These are phyloP conservation scores for Rhodosporidiobolus odoratus DNA, from an alignment of 768 basidiomycete genomes.

Conservation along the genomic window DNA sequence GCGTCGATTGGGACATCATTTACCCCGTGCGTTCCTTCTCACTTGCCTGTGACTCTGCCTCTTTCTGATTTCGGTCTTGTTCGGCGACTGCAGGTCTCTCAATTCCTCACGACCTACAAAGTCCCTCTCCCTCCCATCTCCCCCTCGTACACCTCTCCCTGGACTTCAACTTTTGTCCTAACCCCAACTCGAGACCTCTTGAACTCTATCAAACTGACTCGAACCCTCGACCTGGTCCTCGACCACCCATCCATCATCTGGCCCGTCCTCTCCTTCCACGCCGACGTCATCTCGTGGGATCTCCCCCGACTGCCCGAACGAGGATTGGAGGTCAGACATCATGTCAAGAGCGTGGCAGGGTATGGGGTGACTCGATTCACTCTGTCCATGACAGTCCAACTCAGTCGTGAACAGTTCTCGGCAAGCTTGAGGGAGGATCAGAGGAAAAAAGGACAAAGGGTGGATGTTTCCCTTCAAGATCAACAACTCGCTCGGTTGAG, in stretches of 20 bases:
- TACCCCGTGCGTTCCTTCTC: slow-evolving; percentile 56
- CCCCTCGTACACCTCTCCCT: slow-evolving; percentile 54
- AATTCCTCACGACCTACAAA: slow-evolving; percentile 82
- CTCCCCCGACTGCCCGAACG: slow-evolving; percentile 61
- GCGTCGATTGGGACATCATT: slow-evolving; percentile 79
- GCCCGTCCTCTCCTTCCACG: slow-evolving; percentile 80
- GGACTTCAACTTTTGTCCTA: slow-evolving; percentile 51
- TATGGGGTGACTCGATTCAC: slow-evolving; percentile 69
- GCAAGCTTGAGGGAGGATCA: slow-evolving; percentile 19
- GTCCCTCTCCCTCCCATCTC: slow-evolving; percentile 58
- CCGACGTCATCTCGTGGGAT: slow-evolving; percentile 42
- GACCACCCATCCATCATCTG: slow-evolving; percentile 82
- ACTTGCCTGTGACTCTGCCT: neutral
- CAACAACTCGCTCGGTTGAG: slow-evolving; percentile 46
- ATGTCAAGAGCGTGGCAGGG: slow-evolving; percentile 67
- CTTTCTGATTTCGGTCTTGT: neutral
- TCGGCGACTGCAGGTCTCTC: slow-evolving; percentile 13
- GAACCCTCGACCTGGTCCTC: slow-evolving; percentile 64
- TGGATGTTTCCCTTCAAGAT: slow-evolving; percentile 29
- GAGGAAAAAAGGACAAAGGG: slow-evolving; percentile 42
- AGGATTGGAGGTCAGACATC: slow-evolving; percentile 65
- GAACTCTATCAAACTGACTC: slow-evolving; percentile 58
- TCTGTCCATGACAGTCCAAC: slow-evolving; percentile 65
- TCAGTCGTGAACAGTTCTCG: slow-evolving; percentile 45
- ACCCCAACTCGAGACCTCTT: slow-evolving; percentile 57